Conservation (phyloP, 331 rosid genomes). For the Malus hybrid region DNA sequence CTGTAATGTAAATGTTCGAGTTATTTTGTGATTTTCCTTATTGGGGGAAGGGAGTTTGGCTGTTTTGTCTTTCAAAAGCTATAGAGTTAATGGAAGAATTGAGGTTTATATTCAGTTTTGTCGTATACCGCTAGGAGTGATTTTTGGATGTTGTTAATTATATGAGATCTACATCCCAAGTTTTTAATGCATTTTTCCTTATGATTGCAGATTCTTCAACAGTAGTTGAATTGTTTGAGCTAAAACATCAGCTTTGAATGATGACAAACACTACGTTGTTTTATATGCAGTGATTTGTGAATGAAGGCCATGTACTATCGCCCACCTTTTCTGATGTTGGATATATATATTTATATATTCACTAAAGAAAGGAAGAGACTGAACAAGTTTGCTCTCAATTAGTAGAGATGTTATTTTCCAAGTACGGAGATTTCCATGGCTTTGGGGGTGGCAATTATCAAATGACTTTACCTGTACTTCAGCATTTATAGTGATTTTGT, state of each 20-base stretch:
- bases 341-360: not conserved
- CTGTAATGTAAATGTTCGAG: not conserved
- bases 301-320: not conserved
- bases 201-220: constrained; percentile 16
- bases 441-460: not conserved
- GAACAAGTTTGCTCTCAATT: not conserved
- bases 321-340: not conserved
- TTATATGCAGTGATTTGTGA: not conserved
- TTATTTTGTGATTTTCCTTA: not conserved
- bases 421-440: not conserved
- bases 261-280: not conserved
- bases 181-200: not conserved
- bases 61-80: not conserved
- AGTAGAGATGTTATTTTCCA: too few relatives aligned
- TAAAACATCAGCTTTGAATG: not conserved
- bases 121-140: not conserved
- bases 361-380: not conserved
- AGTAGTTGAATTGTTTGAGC: constrained; percentile 8
- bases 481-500: not conserved
- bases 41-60: not conserved
- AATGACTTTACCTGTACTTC: too few relatives aligned
- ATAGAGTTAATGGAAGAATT: not conserved
- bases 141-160: not conserved
- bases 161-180: not conserved
- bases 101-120: not conserved